Evolutionary conservation across 305 asterid species (phyloP), one percentile per base, ranked within the genome.

Genomic region (Fraxinus greggii): DNA sequence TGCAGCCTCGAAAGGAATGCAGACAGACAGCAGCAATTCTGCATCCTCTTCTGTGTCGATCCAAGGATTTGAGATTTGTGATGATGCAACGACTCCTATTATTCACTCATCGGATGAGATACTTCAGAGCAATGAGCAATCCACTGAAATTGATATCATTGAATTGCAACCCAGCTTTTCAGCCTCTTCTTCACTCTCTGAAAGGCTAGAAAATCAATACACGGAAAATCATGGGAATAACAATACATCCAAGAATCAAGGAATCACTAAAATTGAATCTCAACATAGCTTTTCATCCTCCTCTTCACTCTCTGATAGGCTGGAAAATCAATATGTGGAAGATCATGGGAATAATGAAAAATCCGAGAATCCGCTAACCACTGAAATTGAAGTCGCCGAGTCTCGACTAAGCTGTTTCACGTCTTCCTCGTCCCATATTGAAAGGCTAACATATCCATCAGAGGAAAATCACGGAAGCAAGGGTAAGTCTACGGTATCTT

Each of bases 61-160:
- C 80, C 97, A 94, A 88, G 93, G 90, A 81, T 92, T 89, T 70
- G 98, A 93, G 81, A 85, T 92, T 82, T 87, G 88, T 85, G 95
- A 89, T 79, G 97, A 91, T 83, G 86, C 90, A 4, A 65, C 87
- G 8, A 83, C 91, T 69, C 92, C 93, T 40, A 83, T 86, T 80
- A 75, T 79, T 51, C 76, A 72, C 76, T 83, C 87, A 74, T 70
- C 90, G 4, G 89, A 81, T 61, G 88, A 89, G 87, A 76, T 76
- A 63, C 82, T 78, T 83, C 79, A 69, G 10, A 77, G 65, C 76
- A 89, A 82, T 19, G 89, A 86, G 83, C 90, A 80, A 86, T 84
- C 83, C 54, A 59, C 86, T 5, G 83, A 81, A 79, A 84, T 42
- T n/a, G 91, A 83, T 73, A 80, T 84, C 75, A 7, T 75, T 32